Base-by-base conservation (phyloP, 768 basidiomycete species). In the Hygrocybe coccinea region DNA sequence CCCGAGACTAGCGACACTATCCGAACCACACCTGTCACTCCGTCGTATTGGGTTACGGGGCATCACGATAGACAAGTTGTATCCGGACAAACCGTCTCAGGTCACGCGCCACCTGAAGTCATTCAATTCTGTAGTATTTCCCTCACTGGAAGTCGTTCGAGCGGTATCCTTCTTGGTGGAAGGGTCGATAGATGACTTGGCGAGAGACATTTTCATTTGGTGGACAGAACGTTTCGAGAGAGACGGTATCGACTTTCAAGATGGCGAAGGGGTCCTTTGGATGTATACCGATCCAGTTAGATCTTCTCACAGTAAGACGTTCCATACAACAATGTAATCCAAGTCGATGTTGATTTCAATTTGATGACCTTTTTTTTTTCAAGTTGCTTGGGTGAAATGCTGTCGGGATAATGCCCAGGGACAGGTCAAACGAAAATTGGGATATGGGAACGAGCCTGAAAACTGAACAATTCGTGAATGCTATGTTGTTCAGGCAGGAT, bases 241-340 rank as follows among this genome's bases (percentile, higher is more conserved):
- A 52, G 69, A 73, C 43, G 79, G 76, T 8, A 69, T 83, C 44
- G 74, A 79, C 57, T 74, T 82, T 59, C 68, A 80, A 60, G 81
- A 82, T 59, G 79, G 80, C 14, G 80, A 79, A 63, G 78, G 77
- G 33, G 76, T 81, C 29, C 65, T 81, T 49, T 83, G 79, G 79
- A 59, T 74, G 39, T 79, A 79, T 57, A 64, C 63, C 2, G 74
- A 77, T n/a, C 52, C 64, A 5, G 63, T 62, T 35, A 24, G 2
- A 35, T 24, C 22, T 14, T 22, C 44, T 21, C 5, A 41, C 11
- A 41, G 38, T 15, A 15, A 11, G 19, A 19, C 5, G 19, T 41
- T 41, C 38, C 3, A n/a, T n/a, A 15, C 38, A 41, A 41, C 19
- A 41, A 41, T 15, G 11, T 11, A 29, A 3, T 29, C 8, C 4